phyloP scores from a whole-genome alignment of 179 eudicot species.

The Patellifolia procumbens region DNA sequence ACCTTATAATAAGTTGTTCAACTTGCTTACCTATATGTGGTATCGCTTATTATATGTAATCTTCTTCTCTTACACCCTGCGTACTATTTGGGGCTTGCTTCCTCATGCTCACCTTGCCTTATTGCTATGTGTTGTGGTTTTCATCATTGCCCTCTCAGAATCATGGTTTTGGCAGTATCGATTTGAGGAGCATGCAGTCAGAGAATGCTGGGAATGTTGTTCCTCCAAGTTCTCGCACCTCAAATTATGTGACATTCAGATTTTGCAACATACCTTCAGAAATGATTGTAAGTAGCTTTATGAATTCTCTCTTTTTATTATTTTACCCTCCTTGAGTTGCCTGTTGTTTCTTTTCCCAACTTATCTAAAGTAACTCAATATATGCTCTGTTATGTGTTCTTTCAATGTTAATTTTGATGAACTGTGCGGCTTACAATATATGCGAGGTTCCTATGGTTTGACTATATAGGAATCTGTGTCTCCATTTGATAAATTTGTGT shows the following conservation, averaged over 20 bases:
- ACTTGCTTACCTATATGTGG: not conserved
- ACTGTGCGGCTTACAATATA: not conserved
- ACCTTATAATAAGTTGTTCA: not conserved
- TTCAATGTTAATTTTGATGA: not conserved
- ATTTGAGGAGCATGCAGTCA: slow-evolving; percentile 89
- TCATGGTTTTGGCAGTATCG: slow-evolving; percentile 90
- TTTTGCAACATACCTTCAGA: slow-evolving; percentile 48
- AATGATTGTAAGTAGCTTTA: slow-evolving; percentile 49
- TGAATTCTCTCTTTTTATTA: not conserved
- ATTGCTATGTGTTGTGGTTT: slow-evolving; percentile 37
- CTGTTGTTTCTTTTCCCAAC: not conserved
- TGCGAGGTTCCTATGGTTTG: not conserved
- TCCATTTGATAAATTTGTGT: not conserved
- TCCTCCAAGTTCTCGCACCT: slow-evolving; percentile 74
- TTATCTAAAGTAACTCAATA: not conserved
- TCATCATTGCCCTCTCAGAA: slow-evolving; percentile 60
- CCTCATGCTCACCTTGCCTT: slow-evolving; percentile 31
- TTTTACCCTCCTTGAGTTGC: not conserved
- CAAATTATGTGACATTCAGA: slow-evolving; percentile 74
- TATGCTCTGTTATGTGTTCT: not conserved
- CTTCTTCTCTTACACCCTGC: slow-evolving; percentile 1
- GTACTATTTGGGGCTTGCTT: slow-evolving; percentile 25
- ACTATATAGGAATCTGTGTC: not conserved
- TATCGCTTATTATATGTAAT: not conserved
- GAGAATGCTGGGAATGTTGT: slow-evolving; percentile 68